These are phyloP conservation scores for Diplodia scrobiculata DNA, from an alignment of 2,329 filamentous ascomycete genomes.

Conservation along the genomic window DNA sequence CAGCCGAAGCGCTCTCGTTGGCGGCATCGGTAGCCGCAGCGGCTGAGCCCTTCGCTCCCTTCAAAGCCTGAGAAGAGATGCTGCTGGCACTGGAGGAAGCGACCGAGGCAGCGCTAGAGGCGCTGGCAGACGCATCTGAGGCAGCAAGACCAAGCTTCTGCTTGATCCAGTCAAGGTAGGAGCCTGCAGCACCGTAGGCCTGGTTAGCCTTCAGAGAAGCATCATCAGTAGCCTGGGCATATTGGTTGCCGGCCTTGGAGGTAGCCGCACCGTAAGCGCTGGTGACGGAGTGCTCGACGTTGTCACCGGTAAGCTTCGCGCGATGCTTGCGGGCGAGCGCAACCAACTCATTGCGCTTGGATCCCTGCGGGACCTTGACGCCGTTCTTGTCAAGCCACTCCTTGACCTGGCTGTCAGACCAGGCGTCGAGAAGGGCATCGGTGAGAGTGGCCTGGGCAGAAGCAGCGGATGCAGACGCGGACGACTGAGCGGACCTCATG, in stretches of 20 bases:
- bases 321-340: conserved; percentile 88
- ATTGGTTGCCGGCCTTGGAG: conserved; percentile 69
- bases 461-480: conserved; percentile 58
- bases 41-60: conserved; percentile 39
- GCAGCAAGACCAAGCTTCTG: conserved; percentile 51
- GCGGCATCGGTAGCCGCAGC: conserved; percentile 41
- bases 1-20: conserved; percentile 36
- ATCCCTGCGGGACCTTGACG: conserved; percentile 87
- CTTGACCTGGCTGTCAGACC: conserved; percentile 89
- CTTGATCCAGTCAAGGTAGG: conserved; percentile 49
- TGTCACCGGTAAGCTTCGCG: conserved; percentile 69
- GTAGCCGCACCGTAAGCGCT: conserved; percentile 51
- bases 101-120: conserved; percentile 40
- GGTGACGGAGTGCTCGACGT: conserved; percentile 47
- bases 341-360: conserved; percentile 82
- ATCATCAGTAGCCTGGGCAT: conserved; percentile 72
- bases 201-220: conserved; percentile 64
- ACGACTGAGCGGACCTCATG: conserved; percentile 57
- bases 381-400: conserved; percentile 89
- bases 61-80: conserved; percentile 40
- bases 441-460: conserved; percentile 73
- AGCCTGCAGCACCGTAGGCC: conserved; percentile 56
- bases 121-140: conserved; percentile 40
- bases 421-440: conserved; percentile 82
- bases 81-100: conserved; percentile 42